These are phyloP conservation scores for Phialophora verrucosa DNA, from an alignment of 2,329 filamentous ascomycete genomes.

Conservation along the genomic window DNA sequence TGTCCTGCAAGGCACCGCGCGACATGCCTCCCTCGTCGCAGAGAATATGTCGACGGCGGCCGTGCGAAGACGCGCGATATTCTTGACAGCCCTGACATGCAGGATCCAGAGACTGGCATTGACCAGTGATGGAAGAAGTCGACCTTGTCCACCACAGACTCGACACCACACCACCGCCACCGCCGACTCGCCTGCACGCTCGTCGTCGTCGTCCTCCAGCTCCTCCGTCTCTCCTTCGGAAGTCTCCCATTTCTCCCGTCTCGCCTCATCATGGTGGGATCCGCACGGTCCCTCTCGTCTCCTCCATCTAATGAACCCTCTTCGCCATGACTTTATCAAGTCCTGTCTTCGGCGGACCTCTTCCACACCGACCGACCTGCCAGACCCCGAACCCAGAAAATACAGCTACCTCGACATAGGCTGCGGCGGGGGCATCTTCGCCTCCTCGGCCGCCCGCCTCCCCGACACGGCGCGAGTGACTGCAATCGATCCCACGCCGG, in stretches of 20 bases:
- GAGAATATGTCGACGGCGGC: background rate
- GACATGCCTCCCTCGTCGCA: background rate
- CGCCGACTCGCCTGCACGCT: background rate
- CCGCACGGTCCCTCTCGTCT: constrained; percentile 88
- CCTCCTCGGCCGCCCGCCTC: constrained; percentile 64
- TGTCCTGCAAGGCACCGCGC: background rate
- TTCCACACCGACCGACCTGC: constrained; percentile 24
- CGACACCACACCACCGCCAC: background rate
- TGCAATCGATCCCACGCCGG: constrained; percentile 53
- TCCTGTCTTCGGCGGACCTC: constrained; percentile 61
- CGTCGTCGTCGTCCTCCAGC: background rate
- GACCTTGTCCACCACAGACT: background rate
- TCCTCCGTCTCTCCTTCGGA: constrained; percentile 82
- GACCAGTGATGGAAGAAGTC: background rate
- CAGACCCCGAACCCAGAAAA: constrained; percentile 6
- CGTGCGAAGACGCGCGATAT: background rate
- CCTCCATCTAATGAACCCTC: constrained; percentile 96
- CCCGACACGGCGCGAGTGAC: constrained; percentile 51
- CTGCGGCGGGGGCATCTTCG: constrained; percentile 95
- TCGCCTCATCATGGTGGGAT: constrained; percentile 97
- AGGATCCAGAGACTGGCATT: background rate
- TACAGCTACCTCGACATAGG: constrained; percentile 82
- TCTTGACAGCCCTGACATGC: background rate
- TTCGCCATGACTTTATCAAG: constrained; percentile 89
- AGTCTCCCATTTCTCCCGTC: constrained; percentile 90